A percentile compares a stretch with the other conserved stretches of the same genome.
Evolutionary conservation across 2,329 filamentous ascomycete species (phyloP).

Genomic region (Tolypocladium sp.): DNA sequence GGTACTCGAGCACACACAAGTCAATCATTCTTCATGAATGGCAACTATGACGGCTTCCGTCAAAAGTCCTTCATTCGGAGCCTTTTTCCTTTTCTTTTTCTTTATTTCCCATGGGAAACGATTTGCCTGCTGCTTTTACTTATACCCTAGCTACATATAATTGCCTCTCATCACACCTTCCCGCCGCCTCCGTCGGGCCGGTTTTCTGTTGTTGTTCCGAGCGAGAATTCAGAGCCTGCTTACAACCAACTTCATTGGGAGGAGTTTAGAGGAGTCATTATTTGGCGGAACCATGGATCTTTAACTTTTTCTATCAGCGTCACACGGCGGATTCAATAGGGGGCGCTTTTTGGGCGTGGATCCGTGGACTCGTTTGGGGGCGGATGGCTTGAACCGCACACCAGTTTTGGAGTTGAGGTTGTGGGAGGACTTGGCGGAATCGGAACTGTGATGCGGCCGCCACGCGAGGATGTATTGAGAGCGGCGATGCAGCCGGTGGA

Average conservation of each 20-base stretch:
- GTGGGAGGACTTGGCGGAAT: background rate
- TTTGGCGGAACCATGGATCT: background rate
- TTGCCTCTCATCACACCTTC: background rate
- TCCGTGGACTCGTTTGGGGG: background rate
- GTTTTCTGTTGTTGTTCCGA: background rate
- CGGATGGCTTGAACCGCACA: background rate
- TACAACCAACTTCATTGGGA: constrained; percentile 1
- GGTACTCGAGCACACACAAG: background rate
- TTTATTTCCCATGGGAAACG: background rate
- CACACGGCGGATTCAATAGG: too few relatives aligned
- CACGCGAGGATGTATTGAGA: background rate
- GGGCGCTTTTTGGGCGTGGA: background rate
- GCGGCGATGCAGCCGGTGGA: background rate
- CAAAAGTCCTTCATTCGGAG: background rate
- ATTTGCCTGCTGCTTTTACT: background rate
- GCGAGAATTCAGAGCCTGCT: background rate
- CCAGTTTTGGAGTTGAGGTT: background rate
- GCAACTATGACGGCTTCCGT: background rate
- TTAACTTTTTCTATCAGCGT: background rate
- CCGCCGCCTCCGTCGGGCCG: background rate
- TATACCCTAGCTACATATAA: background rate
- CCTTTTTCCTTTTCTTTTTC: background rate
- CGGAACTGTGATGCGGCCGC: background rate
- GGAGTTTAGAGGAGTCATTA: constrained; percentile 9
- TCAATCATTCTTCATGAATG: background rate